phyloP scores from a whole-genome alignment of 192 early-diverging fungal genomes.

The Diversispora epigaea region DNA sequence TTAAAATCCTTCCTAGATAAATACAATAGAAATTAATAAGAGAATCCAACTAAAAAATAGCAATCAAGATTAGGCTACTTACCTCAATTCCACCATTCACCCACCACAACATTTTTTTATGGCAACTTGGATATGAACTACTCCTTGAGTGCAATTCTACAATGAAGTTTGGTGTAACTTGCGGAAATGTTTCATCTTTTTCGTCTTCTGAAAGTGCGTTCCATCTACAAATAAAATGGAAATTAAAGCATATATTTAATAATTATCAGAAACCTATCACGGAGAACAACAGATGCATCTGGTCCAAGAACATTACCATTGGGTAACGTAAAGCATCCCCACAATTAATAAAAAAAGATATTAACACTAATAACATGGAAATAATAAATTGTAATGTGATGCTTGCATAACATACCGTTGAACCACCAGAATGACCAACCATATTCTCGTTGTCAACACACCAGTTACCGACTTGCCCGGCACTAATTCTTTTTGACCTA shows the following conservation, averaged over 20 bases:
- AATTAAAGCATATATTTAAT: neutral
- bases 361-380: neutral
- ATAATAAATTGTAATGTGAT: neutral
- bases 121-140: neutral
- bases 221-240: neutral
- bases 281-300: too few species aligned
- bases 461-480: neutral
- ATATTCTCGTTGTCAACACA: neutral
- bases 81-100: neutral
- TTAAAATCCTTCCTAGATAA: neutral
- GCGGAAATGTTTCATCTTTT: neutral
- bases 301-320: too few species aligned
- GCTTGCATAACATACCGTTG: slow-evolving; percentile 9
- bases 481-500: slow-evolving; percentile 4
- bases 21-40: neutral
- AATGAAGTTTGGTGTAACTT: slow-evolving; percentile 6
- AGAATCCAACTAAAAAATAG: neutral
- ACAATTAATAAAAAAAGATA: neutral
- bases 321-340: too few species aligned
- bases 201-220: neutral
- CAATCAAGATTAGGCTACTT: neutral
- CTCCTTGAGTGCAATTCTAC: neutral
- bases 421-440: slow-evolving; percentile 25
- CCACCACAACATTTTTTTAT: neutral
- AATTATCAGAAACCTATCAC: too few species aligned